These are phyloP conservation scores for Karstenula rhodostoma DNA, from an alignment of 2,329 filamentous ascomycete genomes.

Conservation along the genomic window DNA sequence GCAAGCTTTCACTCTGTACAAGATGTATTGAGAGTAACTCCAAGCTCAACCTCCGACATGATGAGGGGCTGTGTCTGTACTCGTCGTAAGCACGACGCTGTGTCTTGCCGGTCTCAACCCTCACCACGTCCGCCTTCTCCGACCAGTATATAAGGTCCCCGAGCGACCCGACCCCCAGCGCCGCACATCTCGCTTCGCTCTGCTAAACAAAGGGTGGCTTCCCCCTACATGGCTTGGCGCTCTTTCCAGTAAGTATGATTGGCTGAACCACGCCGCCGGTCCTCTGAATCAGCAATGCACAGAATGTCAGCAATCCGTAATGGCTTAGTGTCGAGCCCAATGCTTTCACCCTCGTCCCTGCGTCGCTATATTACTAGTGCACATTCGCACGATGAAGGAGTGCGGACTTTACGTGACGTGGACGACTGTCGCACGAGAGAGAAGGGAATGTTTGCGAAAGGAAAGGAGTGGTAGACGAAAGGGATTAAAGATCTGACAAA, in stretches of 20 bases:
- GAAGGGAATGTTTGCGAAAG: background rate
- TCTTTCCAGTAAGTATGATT: background rate
- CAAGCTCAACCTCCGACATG: background rate
- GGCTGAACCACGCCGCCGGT: background rate
- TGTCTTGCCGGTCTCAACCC: background rate
- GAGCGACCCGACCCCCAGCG: background rate
- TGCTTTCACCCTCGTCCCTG: background rate
- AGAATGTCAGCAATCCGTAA: conserved; percentile 10
- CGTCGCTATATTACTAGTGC: too few relatives aligned
- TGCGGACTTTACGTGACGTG: background rate
- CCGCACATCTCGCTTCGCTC: conserved; percentile 10
- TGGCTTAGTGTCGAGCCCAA: background rate
- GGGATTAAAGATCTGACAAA: background rate
- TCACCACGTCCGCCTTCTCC: conserved; percentile 5
- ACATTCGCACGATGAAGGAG: background rate
- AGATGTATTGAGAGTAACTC: background rate
- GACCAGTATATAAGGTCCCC: background rate
- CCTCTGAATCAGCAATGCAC: conserved; percentile 6
- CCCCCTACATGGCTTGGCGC: background rate
- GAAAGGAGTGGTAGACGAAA: background rate
- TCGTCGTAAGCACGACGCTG: background rate
- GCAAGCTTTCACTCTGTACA: background rate
- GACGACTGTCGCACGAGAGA: background rate
- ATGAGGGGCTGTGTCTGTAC: background rate
- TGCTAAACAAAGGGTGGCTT: conserved; percentile 1